Conservation (phyloP, 805 yeast species). For the Jamesozyma jinghongensis region DNA sequence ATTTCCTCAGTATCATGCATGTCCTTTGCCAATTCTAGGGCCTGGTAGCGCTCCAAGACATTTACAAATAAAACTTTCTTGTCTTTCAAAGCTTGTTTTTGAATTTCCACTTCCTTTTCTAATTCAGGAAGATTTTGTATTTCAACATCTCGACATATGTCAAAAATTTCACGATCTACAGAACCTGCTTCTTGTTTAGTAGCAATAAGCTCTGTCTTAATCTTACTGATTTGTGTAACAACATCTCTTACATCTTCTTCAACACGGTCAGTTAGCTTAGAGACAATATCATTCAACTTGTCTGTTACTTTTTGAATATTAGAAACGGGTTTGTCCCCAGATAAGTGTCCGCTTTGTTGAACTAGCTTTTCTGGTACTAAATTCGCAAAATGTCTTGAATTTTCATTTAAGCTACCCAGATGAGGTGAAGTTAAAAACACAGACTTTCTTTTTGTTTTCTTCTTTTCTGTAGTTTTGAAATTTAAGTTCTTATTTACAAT, state of each 20-base stretch:
- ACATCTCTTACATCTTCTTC: constrained; percentile 1
- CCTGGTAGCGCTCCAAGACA: constrained; percentile 53
- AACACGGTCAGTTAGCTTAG: neutral
- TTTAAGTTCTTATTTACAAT: neutral
- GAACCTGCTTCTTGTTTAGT: neutral
- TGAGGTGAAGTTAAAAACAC: constrained; percentile 1
- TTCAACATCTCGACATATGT: neutral
- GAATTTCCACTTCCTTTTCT: neutral
- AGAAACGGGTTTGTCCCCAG: neutral
- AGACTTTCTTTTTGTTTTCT: neutral
- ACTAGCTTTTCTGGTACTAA: neutral
- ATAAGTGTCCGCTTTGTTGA: neutral
- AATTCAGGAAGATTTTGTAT: neutral
- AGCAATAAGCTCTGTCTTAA: neutral
- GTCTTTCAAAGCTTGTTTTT: neutral
- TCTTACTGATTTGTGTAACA: neutral
- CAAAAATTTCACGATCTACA: neutral
- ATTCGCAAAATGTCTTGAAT: constrained; percentile 3
- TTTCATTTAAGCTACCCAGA: constrained; percentile 1
- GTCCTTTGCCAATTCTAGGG: constrained; percentile 46
- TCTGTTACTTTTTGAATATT: constrained; percentile 1
- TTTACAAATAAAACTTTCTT: constrained; percentile 5
- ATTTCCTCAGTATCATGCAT: constrained; percentile 47
- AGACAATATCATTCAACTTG: constrained; percentile 1
- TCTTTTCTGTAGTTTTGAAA: neutral